These are phyloP conservation scores for Pseudonectria buxi DNA, from an alignment of 2,329 filamentous ascomycete genomes.

Conservation along the genomic window DNA sequence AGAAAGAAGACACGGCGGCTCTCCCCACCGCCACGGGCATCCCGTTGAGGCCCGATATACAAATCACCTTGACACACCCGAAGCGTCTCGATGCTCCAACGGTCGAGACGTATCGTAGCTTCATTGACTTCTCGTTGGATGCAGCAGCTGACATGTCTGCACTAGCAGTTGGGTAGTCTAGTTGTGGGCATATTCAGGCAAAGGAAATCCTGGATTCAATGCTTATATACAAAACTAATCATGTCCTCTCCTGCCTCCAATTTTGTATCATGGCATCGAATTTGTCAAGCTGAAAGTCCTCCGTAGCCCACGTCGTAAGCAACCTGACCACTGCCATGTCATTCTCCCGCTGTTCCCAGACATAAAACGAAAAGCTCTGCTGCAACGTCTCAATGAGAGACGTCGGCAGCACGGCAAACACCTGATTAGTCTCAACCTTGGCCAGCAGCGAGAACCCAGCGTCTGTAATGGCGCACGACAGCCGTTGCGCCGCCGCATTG, in stretches of 20 bases:
- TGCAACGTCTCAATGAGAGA: conserved; percentile 33
- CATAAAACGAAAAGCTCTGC: conserved; percentile 39
- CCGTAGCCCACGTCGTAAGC: conserved; percentile 46
- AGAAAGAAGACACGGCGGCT: neutral
- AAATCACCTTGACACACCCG: conserved; percentile 24
- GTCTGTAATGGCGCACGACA: conserved; percentile 36
- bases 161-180: too few species aligned
- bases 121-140: conserved; percentile 27
- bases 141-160: too few species aligned
- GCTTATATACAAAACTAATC: too few species aligned
- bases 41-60: conserved; percentile 21
- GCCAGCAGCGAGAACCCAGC: conserved; percentile 37
- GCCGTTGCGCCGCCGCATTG: conserved; percentile 36
- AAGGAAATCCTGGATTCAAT: too few species aligned
- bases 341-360: conserved; percentile 38
- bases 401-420: conserved; percentile 39
- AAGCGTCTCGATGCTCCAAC: conserved; percentile 21
- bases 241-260: too few species aligned
- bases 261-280: conserved; percentile 20
- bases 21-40: conserved; percentile 23
- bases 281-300: conserved; percentile 33
- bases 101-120: conserved; percentile 26
- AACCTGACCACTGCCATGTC: conserved; percentile 36
- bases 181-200: too few species aligned
- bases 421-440: conserved; percentile 44